Evolutionary conservation across 2,329 filamentous ascomycete species (phyloP), one percentile per base, ranked within the genome.

Genomic region (Exophiala lecanii-corni): DNA sequence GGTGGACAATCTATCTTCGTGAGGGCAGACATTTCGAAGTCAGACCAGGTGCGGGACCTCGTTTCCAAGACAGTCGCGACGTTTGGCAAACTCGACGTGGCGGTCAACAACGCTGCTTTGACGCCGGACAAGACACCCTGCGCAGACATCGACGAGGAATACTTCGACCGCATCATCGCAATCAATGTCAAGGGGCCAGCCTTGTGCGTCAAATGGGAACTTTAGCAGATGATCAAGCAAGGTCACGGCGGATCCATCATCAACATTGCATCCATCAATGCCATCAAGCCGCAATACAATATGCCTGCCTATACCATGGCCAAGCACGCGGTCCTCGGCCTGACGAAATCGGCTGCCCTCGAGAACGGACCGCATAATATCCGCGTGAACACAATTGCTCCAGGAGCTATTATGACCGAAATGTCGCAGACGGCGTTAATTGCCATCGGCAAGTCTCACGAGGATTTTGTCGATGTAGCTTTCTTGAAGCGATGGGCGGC

Each of bases 201-300:
- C 4, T 55, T 66, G 16, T 60, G 64, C 37, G 62, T 63, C 2
- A 61, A 64, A 12, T 62, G 65, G 17, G 59, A 65, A 12, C 60
- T 71, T 39, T 62, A 63, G 49, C 65, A 68, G 42, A 61, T 69
- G 62, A 57, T 66, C 28, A 57, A 62, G 20, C 60, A 64, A 28
- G 53, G 47, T 6, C 30, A 41, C 2, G 66, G 66, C 6, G 66
- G 66, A 0, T 63, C 62, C 3, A 61, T 69, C 45, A 66, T 69
- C 46, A 69, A 69, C 49, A 66, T 69, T 35, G 66, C 66, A 6
- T 66, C 62, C 1, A 67, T 65, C 10, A 66, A 65, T 10, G 65
- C 65, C 3, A 25, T 38, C 31, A 41, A 41, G 17, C 39, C 39
- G 6, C 34, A 26, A 32, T 36, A 26, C 9, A 59, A 63, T 10